Percentiles rank a stretch among this genome's conserved stretches.
These are phyloP conservation scores for Pestalotiopsis sp. DNA, from an alignment of 2,329 filamentous ascomycete species.

Conservation along the genomic window DNA sequence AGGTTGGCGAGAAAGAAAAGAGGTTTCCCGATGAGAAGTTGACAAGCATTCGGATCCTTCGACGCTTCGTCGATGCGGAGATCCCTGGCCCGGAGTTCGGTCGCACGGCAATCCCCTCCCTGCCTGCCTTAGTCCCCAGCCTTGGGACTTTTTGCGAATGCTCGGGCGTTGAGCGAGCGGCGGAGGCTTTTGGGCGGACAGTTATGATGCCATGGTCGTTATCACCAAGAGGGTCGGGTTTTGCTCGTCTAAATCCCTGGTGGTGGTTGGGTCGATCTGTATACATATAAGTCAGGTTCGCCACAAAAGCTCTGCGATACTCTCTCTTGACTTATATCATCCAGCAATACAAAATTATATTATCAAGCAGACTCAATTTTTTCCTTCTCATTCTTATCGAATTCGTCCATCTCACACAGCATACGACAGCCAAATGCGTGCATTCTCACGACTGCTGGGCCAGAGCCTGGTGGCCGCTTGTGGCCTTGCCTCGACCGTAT, in stretches of 20 bases:
- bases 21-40: background rate
- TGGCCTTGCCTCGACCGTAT: background rate
- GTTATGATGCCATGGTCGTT: background rate
- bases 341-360: background rate
- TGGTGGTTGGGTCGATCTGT: background rate
- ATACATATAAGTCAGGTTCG: background rate
- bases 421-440: background rate
- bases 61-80: background rate
- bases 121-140: background rate
- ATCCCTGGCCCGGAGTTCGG: background rate
- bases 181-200: too few relatives aligned
- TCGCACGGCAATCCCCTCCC: background rate
- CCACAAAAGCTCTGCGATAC: background rate
- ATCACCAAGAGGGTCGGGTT: background rate
- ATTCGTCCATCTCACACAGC: background rate
- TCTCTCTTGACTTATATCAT: background rate
- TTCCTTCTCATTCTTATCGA: background rate
- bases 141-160: background rate
- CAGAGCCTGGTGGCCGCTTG: background rate
- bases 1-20: background rate
- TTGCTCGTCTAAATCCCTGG: background rate
- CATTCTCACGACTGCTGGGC: conserved; percentile 2
- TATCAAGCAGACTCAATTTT: background rate
- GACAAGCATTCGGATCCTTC: background rate
- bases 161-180: background rate